Percentiles rank a stretch among this genome's conserved stretches.
phyloP scores from a whole-genome alignment of 2,329 filamentous ascomycete genomes.

The Penicillium corylophilum region DNA sequence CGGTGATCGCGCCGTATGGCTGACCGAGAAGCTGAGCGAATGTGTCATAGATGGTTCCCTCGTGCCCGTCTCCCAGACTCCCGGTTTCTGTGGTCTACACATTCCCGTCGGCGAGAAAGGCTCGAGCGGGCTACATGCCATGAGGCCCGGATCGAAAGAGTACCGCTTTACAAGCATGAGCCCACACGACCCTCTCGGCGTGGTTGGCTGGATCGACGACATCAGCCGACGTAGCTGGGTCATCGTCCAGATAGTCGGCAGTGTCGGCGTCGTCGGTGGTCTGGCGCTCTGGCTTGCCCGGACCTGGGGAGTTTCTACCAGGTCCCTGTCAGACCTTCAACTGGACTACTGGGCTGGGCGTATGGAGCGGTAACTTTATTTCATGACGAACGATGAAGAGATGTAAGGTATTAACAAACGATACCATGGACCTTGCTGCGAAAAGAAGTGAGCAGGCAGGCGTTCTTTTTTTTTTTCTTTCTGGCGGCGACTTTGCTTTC shows the following conservation, averaged over 20 bases:
- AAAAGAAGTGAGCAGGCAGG: neutral
- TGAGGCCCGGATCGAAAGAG: slow-evolving; percentile 30
- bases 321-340: slow-evolving; percentile 32
- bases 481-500: neutral
- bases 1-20: slow-evolving; percentile 66
- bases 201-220: slow-evolving; percentile 68
- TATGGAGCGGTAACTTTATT: slow-evolving; percentile 11
- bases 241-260: slow-evolving; percentile 70
- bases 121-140: slow-evolving; percentile 20
- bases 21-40: slow-evolving; percentile 65
- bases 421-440: neutral
- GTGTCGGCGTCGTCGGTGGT: slow-evolving; percentile 71
- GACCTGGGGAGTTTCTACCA: slow-evolving; percentile 39
- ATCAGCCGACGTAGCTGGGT: slow-evolving; percentile 65
- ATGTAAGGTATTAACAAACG: too few relatives aligned
- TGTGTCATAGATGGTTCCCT: slow-evolving; percentile 66
- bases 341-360: slow-evolving; percentile 26
- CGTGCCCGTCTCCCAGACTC: slow-evolving; percentile 50
- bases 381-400: neutral
- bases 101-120: slow-evolving; percentile 24
- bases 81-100: slow-evolving; percentile 27
- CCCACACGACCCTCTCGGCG: slow-evolving; percentile 74
- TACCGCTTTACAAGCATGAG: slow-evolving; percentile 42
- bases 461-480: slow-evolving; percentile 2
- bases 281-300: slow-evolving; percentile 63